Evolutionary conservation across 495 filamentous ascomycete species (phyloP).

Genomic region (Aspergillus haitiensis): DNA sequence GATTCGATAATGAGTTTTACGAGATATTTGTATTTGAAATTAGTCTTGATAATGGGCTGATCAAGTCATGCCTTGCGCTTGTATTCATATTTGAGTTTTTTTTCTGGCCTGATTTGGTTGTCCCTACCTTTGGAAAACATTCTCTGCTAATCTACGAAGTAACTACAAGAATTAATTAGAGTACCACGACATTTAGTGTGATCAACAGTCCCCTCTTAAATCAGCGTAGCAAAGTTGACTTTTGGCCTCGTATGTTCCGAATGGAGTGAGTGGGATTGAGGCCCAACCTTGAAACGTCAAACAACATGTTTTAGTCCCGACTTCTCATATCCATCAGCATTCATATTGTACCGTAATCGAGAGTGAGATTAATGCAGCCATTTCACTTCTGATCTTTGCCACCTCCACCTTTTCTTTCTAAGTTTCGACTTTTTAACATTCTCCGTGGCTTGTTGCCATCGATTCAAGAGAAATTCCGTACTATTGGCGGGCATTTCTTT

Average conservation of each 20-base stretch:
- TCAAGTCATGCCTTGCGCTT: too few relatives aligned
- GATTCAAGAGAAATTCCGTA: neutral
- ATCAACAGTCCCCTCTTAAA: too few relatives aligned
- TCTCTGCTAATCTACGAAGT: too few relatives aligned
- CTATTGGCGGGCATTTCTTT: neutral
- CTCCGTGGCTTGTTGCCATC: neutral
- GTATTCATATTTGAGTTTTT: too few relatives aligned
- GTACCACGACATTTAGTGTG: too few relatives aligned
- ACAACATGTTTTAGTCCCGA: too few relatives aligned
- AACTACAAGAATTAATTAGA: too few relatives aligned
- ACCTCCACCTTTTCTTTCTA: conserved; percentile 2
- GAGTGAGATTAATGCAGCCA: neutral
- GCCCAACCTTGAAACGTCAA: conserved; percentile 49
- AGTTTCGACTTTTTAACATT: conserved; percentile 4
- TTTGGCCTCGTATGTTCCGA: conserved; percentile 25
- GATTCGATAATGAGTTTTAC: neutral
- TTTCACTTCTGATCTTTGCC: neutral
- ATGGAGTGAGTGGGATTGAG: conserved; percentile 68
- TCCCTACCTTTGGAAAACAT: too few relatives aligned
- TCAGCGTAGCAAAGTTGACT: too few relatives aligned
- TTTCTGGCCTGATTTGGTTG: too few relatives aligned
- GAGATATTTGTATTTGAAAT: too few relatives aligned
- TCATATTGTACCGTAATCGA: neutral
- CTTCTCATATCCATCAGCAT: neutral
- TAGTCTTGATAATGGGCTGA: too few relatives aligned